A percentile compares a stretch with the other conserved stretches of the same genome.
Conservation (phyloP, 2,329 filamentous ascomycete genomes). For the Cladosporium velox region DNA sequence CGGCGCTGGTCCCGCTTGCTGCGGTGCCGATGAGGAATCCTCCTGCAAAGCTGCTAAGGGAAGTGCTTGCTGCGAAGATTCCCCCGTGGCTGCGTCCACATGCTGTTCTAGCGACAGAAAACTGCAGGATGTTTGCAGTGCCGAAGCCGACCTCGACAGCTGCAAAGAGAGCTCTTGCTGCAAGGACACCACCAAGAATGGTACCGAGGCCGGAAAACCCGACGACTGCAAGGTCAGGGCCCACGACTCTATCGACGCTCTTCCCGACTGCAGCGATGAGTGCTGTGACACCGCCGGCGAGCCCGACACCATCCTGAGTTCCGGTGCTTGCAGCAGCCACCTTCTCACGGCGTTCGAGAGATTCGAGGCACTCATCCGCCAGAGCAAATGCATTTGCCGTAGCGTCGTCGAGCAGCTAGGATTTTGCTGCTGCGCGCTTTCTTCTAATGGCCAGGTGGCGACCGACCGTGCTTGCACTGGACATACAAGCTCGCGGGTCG, state of each 20-base stretch:
- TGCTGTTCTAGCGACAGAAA: background rate
- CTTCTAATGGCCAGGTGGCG: constrained; percentile 18
- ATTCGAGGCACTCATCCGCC: constrained; percentile 14
- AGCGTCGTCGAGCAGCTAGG: constrained; percentile 15
- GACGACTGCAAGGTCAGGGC: background rate
- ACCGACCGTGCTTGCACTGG: constrained; percentile 23
- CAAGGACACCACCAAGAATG: background rate
- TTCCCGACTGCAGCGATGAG: background rate
- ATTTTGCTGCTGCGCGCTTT: constrained; percentile 20
- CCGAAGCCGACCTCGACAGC: background rate
- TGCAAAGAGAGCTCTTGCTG: background rate
- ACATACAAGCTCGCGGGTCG: background rate
- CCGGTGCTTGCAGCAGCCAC: constrained; percentile 21
- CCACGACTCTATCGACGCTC: background rate
- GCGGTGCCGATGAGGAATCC: background rate
- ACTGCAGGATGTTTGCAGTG: background rate
- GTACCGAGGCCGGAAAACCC: background rate
- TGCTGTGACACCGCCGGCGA: background rate
- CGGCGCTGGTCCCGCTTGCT: background rate
- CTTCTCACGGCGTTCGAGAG: constrained; percentile 19
- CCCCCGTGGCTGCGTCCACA: background rate
- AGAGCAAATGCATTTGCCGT: constrained; percentile 21
- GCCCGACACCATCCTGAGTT: background rate
- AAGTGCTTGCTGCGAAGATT: background rate
- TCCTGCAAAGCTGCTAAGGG: background rate